phyloP scores from a whole-genome alignment of 2,329 filamentous ascomycete genomes.

The Dendryphion nanum region DNA sequence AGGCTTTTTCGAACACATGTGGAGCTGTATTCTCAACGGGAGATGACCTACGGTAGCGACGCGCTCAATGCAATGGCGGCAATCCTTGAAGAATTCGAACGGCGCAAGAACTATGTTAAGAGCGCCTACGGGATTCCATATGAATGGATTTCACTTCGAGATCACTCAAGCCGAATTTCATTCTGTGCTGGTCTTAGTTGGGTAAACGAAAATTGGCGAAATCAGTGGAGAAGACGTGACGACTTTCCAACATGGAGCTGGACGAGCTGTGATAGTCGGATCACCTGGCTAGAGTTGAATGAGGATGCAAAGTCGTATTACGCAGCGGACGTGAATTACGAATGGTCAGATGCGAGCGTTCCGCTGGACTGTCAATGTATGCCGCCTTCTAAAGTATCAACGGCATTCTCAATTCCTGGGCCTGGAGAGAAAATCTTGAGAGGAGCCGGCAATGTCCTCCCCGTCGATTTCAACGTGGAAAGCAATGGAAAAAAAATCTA shows the following conservation, averaged over 20 bases:
- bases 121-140: constrained; percentile 1
- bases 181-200: constrained; percentile 1
- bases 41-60: constrained; percentile 1
- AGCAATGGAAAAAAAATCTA: too few relatives aligned
- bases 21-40: not conserved
- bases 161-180: not conserved
- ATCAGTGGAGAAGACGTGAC: not conserved
- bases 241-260: constrained; percentile 1
- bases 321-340: too few relatives aligned
- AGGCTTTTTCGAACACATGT: constrained; percentile 1
- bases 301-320: too few relatives aligned
- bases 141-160: not conserved
- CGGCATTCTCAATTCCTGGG: too few relatives aligned
- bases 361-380: too few relatives aligned
- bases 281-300: too few relatives aligned
- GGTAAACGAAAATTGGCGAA: not conserved
- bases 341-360: too few relatives aligned
- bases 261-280: too few relatives aligned
- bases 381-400: too few relatives aligned
- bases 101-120: not conserved
- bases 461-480: too few relatives aligned
- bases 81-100: constrained; percentile 1
- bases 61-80: constrained; percentile 1
- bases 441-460: too few relatives aligned
- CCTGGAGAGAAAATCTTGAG: too few relatives aligned